These are phyloP conservation scores for Gorgonomyces haynaldii DNA, from an alignment of 192 early-diverging fungal genomes.

Conservation along the genomic window DNA sequence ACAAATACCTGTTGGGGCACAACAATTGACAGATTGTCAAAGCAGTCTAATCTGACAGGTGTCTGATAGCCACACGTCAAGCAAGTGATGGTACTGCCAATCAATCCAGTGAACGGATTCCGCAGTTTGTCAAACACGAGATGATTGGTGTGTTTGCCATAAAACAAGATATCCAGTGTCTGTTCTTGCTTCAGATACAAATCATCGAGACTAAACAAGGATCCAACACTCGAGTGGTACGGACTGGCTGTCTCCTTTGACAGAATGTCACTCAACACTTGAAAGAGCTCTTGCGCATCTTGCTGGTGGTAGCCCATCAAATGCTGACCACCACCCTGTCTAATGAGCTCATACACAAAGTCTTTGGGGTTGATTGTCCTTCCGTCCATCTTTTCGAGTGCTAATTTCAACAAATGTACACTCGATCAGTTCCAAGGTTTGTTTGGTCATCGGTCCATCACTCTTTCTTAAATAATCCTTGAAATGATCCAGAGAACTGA, in stretches of 20 bases:
- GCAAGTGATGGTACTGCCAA: constrained; percentile 66
- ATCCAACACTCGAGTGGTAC: no score
- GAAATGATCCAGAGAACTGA: constrained; percentile 10
- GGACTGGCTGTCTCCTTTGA: constrained; percentile 34
- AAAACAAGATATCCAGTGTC: neutral
- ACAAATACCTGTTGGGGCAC: constrained; percentile 50
- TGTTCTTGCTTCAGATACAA: neutral
- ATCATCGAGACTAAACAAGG: neutral
- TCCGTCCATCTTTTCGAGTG: neutral
- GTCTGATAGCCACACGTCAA: constrained; percentile 68
- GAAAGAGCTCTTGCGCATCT: constrained; percentile 84
- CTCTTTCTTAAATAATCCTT: constrained; percentile 1
- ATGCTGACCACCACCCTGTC: constrained; percentile 14
- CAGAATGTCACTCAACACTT: constrained; percentile 62
- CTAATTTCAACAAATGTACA: constrained; percentile 4
- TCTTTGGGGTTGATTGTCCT: constrained; percentile 11
- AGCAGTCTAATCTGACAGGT: constrained; percentile 65
- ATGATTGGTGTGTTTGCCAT: neutral
- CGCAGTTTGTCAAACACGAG: constrained; percentile 1
- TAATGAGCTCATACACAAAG: constrained; percentile 20
- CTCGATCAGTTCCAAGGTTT: constrained; percentile 12
- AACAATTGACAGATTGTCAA: constrained; percentile 67
- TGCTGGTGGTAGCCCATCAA: constrained; percentile 42
- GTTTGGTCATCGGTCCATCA: constrained; percentile 7
- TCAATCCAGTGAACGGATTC: constrained; percentile 68